Evolutionary conservation across 2,329 filamentous ascomycete species (phyloP), one percentile per base, ranked within the genome.

Genomic region (Calonectria hawksworthii): DNA sequence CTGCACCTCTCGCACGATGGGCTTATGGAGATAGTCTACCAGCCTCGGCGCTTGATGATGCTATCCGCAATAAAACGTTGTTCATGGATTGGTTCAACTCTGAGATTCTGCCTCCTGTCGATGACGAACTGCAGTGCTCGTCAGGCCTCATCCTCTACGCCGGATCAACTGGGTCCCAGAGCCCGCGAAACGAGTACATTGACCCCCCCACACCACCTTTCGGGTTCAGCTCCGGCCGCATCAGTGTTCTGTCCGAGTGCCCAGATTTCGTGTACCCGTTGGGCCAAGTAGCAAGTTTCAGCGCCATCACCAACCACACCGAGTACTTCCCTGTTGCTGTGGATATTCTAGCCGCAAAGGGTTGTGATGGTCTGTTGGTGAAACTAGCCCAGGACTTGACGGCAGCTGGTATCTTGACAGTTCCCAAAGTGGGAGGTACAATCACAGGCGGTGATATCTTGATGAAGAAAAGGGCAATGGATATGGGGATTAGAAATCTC

Each of bases 41-140:
- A 1, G 77, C 75, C 84, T 64, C 63, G 21, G 21, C 47, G 10
- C 68, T 71, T 2, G 84, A 86, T 0, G 82, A 86, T 3, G 90
- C 87, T 7, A 81, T 89, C 13, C 77, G 82, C 8, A 90, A 91
- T 79, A 91, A 90, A 75, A 89, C 89, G 0, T 75, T 85, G 23
- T 88, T 88, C 78, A 86, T 84, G 81, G 78, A 85, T 67, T 87
- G 86, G 84, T 89, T 90, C 80, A 87, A 87, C 47, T 26, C 30
- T 18, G 51, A 64, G 21, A 64, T 70, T 26, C 59, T 70, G 1
- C 44, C 68, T 1, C 51, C 36, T 3, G 36, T 36, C 10, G 18
- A 44, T 13, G 38, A 69, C 36, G 18, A 36, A 2, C 34, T 44
- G 5, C 34, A 44, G 32, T 69, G 67, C 16, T 69, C 67, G 1